Evolutionary conservation across 768 basidiomycete species (phyloP).

Genomic region (Serendipita sp.): DNA sequence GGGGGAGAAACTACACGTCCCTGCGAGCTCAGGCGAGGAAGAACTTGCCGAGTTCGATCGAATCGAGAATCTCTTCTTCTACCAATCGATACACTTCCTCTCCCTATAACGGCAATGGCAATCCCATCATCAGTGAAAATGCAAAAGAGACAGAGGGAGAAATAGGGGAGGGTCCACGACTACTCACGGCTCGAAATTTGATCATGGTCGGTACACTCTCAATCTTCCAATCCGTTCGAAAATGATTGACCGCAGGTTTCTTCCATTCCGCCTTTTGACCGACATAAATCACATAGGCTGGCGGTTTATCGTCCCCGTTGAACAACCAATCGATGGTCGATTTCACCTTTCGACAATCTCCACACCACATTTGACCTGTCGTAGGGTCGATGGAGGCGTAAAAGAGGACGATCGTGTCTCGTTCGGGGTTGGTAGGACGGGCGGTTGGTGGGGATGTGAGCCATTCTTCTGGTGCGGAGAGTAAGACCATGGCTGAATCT

Average conservation of each 20-base stretch:
- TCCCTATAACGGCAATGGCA: neutral
- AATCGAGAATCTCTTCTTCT: neutral
- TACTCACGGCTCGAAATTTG: neutral
- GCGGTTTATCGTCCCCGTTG: neutral
- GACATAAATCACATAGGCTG: neutral
- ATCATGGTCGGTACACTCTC: constrained; percentile 3
- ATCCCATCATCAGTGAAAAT: neutral
- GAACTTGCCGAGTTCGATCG: neutral
- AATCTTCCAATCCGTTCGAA: neutral
- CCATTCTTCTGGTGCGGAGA: neutral
- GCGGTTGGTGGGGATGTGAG: neutral
- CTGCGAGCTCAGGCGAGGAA: neutral
- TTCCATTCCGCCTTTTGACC: neutral
- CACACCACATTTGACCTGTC: neutral
- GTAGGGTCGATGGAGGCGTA: neutral
- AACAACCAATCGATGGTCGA: constrained; percentile 3
- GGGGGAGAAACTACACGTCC: too few relatives aligned
- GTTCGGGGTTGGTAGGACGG: neutral
- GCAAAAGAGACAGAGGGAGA: neutral
- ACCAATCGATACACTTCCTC: neutral
- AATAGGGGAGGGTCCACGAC: too few relatives aligned
- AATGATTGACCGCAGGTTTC: neutral
- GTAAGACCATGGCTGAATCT: neutral
- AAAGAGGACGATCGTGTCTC: neutral
- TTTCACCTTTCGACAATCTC: neutral